Evolutionary conservation across 768 basidiomycete genomes (phyloP), one percentile per base, ranked within the genome.

Genomic region (Suillus weaverae): DNA sequence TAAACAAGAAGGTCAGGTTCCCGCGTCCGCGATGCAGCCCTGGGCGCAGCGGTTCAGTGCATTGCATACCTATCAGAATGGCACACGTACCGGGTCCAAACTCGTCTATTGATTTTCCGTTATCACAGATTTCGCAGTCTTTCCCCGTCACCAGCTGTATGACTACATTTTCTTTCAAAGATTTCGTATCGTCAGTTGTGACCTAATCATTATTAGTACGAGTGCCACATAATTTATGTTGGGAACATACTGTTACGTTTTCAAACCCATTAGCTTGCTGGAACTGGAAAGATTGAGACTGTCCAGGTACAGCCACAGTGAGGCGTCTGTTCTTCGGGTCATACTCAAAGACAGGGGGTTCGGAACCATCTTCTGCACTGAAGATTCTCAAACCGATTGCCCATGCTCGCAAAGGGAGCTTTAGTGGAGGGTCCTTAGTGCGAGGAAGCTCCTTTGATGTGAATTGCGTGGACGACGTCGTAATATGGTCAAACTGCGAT

Each of bases 391-490:
- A 64, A 43, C 75, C 75, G 5, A 78, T 63, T 60, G 66, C 76
- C 71, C 70, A 76, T 5, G 74, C 77, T 10, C 50, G 16, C 39
- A 76, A 61, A 43, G 75, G 76, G n/a, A 64, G 59, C 32, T 35
- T 64, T 18, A 64, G 32, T 1, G 32, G 61, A 30, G 16, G 38
- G 13, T 62, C 60, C n/a, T 64, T 63, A 18, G 60, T 64, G n/a
- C 39, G 61, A 33, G 61, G 10, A 62, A 43, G 33, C 18, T 8
- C 30, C 10, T 36, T 8, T 33, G 36, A 60, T 36, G 61, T 62
- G 62, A 78, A 67, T 22, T 66, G 62, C 36, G 75, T 74, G 2
- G 75, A 74, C 18, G 74, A 78, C 11, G 71, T 77, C 46, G 67
- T 70, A 14, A 78, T 50, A 14, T 6, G 51, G 63, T 78, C 76